Evolutionary conservation across 208 protist species (phyloP).

Genomic region (Trypanosoma grayi): DNA sequence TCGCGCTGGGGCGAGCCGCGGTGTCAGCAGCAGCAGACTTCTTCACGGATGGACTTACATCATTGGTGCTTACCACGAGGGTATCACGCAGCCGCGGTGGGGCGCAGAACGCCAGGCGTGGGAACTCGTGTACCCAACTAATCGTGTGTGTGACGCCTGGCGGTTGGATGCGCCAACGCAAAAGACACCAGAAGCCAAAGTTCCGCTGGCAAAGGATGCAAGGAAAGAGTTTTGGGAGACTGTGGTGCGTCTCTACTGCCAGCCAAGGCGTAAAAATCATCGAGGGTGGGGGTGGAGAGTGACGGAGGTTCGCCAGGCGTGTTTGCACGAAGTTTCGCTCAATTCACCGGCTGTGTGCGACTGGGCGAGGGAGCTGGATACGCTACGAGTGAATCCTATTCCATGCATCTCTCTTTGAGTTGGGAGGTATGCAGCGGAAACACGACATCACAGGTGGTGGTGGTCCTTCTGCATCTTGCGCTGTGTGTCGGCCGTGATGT

Average conservation of each 20-base stretch:
- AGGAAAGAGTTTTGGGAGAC: slow-evolving; percentile 49
- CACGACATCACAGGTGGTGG: too few species aligned
- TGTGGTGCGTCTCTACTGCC: slow-evolving; percentile 63
- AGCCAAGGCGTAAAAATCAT: not conserved
- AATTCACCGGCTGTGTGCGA: slow-evolving; percentile 55
- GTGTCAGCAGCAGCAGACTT: not conserved
- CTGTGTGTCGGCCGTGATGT: too few species aligned
- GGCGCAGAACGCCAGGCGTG: slow-evolving; percentile 50
- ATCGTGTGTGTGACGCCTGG: slow-evolving; percentile 5
- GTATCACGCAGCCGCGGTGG: slow-evolving; percentile 51
- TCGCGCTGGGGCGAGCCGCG: not conserved
- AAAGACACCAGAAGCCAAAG: not conserved
- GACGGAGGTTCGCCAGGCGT: slow-evolving; percentile 63
- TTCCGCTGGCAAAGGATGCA: not conserved
- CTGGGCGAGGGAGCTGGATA: slow-evolving; percentile 69
- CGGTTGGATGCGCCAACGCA: not conserved
- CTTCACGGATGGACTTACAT: slow-evolving; percentile 10
- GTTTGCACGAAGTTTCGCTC: slow-evolving; percentile 62
- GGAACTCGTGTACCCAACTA: slow-evolving; percentile 70
- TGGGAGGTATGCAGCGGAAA: too few species aligned
- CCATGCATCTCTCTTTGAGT: slow-evolving; percentile 58
- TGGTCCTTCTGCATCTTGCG: not conserved
- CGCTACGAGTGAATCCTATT: slow-evolving; percentile 69
- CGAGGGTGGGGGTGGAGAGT: slow-evolving; percentile 39
- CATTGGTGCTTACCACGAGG: slow-evolving; percentile 54